These are phyloP conservation scores for Davidsoniella virescens DNA, from an alignment of 2,329 filamentous ascomycete genomes.

Conservation along the genomic window DNA sequence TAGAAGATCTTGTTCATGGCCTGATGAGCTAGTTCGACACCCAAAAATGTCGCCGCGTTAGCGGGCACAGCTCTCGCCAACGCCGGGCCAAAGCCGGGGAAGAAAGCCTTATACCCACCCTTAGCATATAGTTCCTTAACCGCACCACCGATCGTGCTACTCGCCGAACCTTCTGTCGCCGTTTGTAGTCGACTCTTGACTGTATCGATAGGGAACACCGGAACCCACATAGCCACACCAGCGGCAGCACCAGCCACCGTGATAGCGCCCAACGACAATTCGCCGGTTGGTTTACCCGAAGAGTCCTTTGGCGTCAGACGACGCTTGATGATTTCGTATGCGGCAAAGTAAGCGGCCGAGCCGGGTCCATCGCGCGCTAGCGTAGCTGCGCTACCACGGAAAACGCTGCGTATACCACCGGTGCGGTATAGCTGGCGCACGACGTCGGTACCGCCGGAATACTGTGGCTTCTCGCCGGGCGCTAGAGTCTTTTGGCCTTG, in stretches of 20 bases:
- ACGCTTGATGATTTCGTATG: constrained; percentile 92
- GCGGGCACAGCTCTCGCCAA: constrained; percentile 86
- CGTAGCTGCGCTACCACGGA: constrained; percentile 79
- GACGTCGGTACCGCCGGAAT: constrained; percentile 74
- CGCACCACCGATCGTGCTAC: constrained; percentile 52
- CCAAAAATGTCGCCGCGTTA: constrained; percentile 87
- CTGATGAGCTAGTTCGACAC: constrained; percentile 70
- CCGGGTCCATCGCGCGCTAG: constrained; percentile 88
- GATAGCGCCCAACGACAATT: constrained; percentile 68
- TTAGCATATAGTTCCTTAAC: constrained; percentile 66
- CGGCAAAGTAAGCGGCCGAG: constrained; percentile 87
- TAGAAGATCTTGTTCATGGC: constrained; percentile 62
- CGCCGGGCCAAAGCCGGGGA: constrained; percentile 88
- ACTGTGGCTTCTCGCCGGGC: constrained; percentile 83
- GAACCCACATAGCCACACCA: constrained; percentile 97
- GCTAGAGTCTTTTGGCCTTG: constrained; percentile 82
- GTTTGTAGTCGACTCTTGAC: constrained; percentile 91
- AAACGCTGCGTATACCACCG: constrained; percentile 80
- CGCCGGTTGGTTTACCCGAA: constrained; percentile 54
- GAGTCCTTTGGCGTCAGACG: constrained; percentile 68
- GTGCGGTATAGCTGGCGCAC: constrained; percentile 85
- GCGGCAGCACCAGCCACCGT: constrained; percentile 78
- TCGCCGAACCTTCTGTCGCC: constrained; percentile 65
- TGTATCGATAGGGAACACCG: constrained; percentile 93
- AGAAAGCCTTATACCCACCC: constrained; percentile 83